Evolutionary conservation across 441 rosid species (phyloP).

Genomic region (Erodium texanum): DNA sequence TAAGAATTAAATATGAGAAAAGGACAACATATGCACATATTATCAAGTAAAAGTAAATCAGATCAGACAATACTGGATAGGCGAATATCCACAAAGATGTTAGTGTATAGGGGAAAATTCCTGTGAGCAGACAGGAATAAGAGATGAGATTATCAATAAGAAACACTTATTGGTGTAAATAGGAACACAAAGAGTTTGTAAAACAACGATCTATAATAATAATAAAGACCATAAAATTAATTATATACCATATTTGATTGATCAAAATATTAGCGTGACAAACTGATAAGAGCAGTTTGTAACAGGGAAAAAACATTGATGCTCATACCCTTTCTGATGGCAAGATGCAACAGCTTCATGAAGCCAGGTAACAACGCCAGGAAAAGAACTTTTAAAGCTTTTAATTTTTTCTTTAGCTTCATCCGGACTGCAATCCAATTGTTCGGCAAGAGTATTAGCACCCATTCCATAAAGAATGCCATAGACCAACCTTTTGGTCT

Average conservation of each 20-base stretch:
- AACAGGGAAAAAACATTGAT: constrained; percentile 10
- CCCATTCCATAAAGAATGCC: constrained; percentile 99
- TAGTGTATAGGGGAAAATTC: neutral
- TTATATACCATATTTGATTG: neutral
- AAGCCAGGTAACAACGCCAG: constrained; percentile 86
- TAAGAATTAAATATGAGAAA: neutral
- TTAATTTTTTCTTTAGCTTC: constrained; percentile 79
- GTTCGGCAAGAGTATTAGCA: constrained; percentile 75
- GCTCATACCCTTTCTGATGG: constrained; percentile 66
- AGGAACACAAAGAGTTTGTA: neutral
- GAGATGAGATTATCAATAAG: too few relatives aligned
- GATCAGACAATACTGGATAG: neutral
- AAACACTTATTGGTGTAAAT: neutral
- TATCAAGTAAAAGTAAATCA: neutral
- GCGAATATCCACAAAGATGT: neutral
- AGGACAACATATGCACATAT: neutral
- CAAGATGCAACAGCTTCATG: constrained; percentile 58
- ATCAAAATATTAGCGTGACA: neutral
- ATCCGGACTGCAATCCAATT: constrained; percentile 69
- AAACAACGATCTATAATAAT: neutral
- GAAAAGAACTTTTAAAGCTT: constrained; percentile 75
- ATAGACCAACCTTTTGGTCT: constrained; percentile 84
- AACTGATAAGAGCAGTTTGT: neutral
- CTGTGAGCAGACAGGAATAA: neutral
- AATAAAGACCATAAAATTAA: neutral